Base-by-base conservation (phyloP, 768 basidiomycete species). In the Vararia minispora region DNA sequence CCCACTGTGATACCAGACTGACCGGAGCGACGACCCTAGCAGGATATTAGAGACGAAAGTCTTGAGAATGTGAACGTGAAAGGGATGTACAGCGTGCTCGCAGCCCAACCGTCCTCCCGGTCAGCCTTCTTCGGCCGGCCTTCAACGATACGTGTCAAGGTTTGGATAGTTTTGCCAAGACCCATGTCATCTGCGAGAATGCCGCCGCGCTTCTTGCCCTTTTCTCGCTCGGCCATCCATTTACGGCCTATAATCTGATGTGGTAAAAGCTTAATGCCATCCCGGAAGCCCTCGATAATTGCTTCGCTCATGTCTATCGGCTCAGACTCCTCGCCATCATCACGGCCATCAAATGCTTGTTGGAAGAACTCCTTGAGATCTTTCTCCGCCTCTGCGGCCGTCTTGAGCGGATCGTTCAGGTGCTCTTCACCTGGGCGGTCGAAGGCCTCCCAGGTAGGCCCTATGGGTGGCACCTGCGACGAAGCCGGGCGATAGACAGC, bases 141-240 rank as follows among this genome's bases (percentile, higher is more conserved):
- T 39, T 91, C 88, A 0, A 88, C 76, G 28, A 99, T 92, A 1
- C 89, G 74, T 0, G 82, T 71, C 10, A 98, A 63, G 0, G 86
- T 85, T 52, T 98, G 94, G 17, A 97, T 85, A 0, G 95, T 99
- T 62, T 91, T 89, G 1, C 85, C 85, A 1, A 87, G 66, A 42
- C 83, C 85, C 81, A 87, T 87, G 51, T 86, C 86, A 55, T 97
- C 91, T 4, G 90, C 90, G 11, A 95, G 62, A 47, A 97, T 90
- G 0, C 94, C 94, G 1, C 94, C 92, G 6, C 52, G 63, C 48
- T 79, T 76, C 58, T 86, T 87, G 23, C 74, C 78, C 6, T 68
- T 57, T 58, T 98, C 94, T 14, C 92, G 71, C 6, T 79, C 74
- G 17, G 64, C 65, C 84, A 99, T 91, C 92, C 92, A 99, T 18